Evolutionary conservation across 2,329 filamentous ascomycete genomes (phyloP).

Genomic region (Pseudogymnoascus destructans): DNA sequence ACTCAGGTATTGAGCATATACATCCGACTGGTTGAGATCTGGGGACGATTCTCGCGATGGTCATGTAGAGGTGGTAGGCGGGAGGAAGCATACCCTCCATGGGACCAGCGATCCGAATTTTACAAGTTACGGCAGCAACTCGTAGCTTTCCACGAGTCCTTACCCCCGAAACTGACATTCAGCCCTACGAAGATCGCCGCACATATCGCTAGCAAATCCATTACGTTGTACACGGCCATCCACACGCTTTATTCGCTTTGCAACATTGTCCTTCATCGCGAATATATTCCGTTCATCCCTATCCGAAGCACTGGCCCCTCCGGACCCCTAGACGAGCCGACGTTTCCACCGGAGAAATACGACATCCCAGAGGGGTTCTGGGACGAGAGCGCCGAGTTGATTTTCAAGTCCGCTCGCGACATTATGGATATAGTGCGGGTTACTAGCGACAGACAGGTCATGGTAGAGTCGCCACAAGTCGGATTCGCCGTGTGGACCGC

Average conservation of each 20-base stretch:
- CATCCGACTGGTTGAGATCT: slow-evolving; percentile 44
- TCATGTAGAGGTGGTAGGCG: slow-evolving; percentile 39
- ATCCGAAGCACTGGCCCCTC: slow-evolving; percentile 36
- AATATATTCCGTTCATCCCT: slow-evolving; percentile 55
- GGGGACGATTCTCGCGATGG: slow-evolving; percentile 45
- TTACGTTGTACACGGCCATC: slow-evolving; percentile 51
- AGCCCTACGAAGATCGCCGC: slow-evolving; percentile 49
- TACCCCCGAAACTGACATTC: slow-evolving; percentile 42
- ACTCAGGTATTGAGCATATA: slow-evolving; percentile 36
- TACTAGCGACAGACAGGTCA: slow-evolving; percentile 34
- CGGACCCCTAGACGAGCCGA: slow-evolving; percentile 46
- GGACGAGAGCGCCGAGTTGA: slow-evolving; percentile 45
- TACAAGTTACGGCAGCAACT: slow-evolving; percentile 38
- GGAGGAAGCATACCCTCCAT: slow-evolving; percentile 38
- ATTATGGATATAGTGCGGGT: slow-evolving; percentile 53
- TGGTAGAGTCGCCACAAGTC: slow-evolving; percentile 52
- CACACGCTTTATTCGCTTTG: slow-evolving; percentile 55
- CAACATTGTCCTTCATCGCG: slow-evolving; percentile 53
- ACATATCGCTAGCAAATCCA: slow-evolving; percentile 50
- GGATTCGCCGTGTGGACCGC: slow-evolving; percentile 56
- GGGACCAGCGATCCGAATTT: slow-evolving; percentile 44
- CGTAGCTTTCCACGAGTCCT: slow-evolving; percentile 36
- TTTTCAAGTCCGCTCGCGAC: slow-evolving; percentile 49
- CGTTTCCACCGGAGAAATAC: slow-evolving; percentile 35
- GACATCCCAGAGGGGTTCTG: slow-evolving; percentile 43